phyloP scores from a whole-genome alignment of 768 basidiomycete genomes.

The Sporobolomyces pararoseus region DNA sequence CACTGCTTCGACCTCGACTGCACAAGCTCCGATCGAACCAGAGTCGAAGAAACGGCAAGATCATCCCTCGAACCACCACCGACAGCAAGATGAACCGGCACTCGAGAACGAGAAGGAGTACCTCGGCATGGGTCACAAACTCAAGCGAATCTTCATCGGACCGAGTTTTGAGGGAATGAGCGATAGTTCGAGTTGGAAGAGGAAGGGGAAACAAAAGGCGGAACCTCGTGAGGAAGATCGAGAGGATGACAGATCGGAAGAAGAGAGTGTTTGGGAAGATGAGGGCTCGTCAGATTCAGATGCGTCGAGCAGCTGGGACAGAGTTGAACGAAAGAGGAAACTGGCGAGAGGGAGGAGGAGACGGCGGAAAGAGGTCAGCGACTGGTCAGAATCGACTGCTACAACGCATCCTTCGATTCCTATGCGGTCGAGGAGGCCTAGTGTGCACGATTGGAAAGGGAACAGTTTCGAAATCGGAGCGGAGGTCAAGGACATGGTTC shows the following conservation, averaged over 20 bases:
- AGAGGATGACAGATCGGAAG: neutral
- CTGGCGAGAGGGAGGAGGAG: neutral
- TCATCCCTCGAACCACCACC: neutral
- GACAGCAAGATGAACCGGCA: neutral
- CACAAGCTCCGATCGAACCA: neutral
- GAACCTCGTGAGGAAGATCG: neutral
- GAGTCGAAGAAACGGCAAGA: neutral
- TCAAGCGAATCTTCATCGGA: slow-evolving; percentile 32
- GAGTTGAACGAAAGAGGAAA: neutral
- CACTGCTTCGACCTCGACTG: slow-evolving; percentile 10
- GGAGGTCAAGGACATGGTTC: slow-evolving; percentile 27
- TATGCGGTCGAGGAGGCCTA: neutral
- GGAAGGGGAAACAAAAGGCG: slow-evolving; percentile 8
- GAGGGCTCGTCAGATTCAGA: slow-evolving; percentile 1
- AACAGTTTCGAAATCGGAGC: slow-evolving; percentile 36
- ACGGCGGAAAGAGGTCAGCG: neutral
- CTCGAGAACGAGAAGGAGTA: slow-evolving; percentile 5
- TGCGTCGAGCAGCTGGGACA: slow-evolving; percentile 8
- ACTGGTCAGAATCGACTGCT: neutral
- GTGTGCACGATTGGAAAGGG: slow-evolving; percentile 29
- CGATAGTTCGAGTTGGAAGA: slow-evolving; percentile 12
- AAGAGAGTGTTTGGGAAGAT: slow-evolving; percentile 2
- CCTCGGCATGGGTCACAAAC: slow-evolving; percentile 4
- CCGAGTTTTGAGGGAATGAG: slow-evolving; percentile 21
- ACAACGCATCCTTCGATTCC: neutral